Percentiles rank a stretch among this genome's conserved stretches.
phyloP scores from a whole-genome alignment of 208 protist species.

The Entamoeba histolytica region DNA sequence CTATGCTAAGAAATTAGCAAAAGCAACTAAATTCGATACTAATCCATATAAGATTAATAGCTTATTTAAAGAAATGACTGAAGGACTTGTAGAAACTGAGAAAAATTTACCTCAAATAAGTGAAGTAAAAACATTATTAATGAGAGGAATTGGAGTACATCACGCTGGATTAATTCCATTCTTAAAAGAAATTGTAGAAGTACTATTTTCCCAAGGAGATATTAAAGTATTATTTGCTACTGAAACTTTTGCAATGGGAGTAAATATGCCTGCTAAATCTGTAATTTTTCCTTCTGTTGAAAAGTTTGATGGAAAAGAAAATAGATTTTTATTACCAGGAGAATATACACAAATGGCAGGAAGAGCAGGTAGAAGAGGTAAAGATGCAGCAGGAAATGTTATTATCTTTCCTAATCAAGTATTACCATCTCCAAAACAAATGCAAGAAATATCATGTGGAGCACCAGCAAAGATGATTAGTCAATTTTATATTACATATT shows the following conservation, averaged over 20 bases:
- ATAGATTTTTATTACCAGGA: constrained; percentile 66
- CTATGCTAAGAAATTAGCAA: neutral
- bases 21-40: neutral
- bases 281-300: constrained; percentile 73
- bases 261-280: constrained; percentile 62
- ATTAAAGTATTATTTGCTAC: constrained; percentile 61
- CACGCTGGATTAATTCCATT: constrained; percentile 61
- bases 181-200: constrained; percentile 63
- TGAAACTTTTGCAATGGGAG: constrained; percentile 66
- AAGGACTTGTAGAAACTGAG: neutral
- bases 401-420: constrained; percentile 39
- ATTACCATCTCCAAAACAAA: neutral
- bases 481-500: neutral
- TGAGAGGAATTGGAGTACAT: constrained; percentile 57
- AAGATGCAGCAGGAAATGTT: constrained; percentile 85
- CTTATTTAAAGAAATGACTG: neutral
- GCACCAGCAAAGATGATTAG: neutral
- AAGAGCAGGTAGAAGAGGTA: constrained; percentile 88
- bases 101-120: neutral
- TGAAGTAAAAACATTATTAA: neutral
- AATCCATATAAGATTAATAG: neutral
- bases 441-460: neutral
- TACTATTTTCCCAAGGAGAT: constrained; percentile 49
- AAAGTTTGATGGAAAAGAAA: constrained; percentile 83
- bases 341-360: constrained; percentile 99